A percentile compares a stretch with the other conserved stretches of the same genome.
These are phyloP conservation scores for Erodium moschatum DNA, from an alignment of 441 rosid species.

Conservation along the genomic window DNA sequence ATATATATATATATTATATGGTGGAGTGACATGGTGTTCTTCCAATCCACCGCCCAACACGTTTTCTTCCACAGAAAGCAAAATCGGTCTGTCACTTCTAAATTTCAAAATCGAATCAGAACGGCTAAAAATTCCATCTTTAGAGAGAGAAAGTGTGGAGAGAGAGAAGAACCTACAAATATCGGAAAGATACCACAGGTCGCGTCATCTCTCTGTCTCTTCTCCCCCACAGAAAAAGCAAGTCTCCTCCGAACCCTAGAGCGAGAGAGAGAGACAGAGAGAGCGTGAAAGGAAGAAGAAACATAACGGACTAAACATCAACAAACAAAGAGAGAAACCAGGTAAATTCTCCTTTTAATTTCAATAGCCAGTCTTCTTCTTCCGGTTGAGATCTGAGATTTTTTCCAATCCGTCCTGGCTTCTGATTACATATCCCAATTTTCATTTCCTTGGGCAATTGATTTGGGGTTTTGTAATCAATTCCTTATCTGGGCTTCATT, in stretches of 20 bases:
- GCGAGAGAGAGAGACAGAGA: slow-evolving; percentile 15
- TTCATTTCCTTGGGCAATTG: background rate
- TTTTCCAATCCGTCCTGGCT: no score
- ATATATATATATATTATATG: no score
- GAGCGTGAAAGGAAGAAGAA: background rate
- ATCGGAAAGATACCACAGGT: background rate
- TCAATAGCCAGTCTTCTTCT: no score
- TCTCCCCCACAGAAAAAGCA: background rate
- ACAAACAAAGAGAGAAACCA: slow-evolving; percentile 1
- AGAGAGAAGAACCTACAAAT: background rate
- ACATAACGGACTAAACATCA: background rate
- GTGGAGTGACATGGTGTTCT: background rate
- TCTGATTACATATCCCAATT: no score
- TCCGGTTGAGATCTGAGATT: no score
- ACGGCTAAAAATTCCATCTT: background rate
- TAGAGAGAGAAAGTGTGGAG: background rate
- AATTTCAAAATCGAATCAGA: background rate
- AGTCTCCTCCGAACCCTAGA: slow-evolving; percentile 14
- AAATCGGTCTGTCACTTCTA: background rate
- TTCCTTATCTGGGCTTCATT: background rate
- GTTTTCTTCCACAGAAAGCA: background rate
- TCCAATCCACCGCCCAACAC: background rate
- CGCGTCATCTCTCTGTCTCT: slow-evolving; percentile 18
- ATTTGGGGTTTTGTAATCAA: background rate
- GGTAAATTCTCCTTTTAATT: background rate